These are phyloP conservation scores for Mrakia frigida DNA, from an alignment of 768 basidiomycete species.

Conservation along the genomic window DNA sequence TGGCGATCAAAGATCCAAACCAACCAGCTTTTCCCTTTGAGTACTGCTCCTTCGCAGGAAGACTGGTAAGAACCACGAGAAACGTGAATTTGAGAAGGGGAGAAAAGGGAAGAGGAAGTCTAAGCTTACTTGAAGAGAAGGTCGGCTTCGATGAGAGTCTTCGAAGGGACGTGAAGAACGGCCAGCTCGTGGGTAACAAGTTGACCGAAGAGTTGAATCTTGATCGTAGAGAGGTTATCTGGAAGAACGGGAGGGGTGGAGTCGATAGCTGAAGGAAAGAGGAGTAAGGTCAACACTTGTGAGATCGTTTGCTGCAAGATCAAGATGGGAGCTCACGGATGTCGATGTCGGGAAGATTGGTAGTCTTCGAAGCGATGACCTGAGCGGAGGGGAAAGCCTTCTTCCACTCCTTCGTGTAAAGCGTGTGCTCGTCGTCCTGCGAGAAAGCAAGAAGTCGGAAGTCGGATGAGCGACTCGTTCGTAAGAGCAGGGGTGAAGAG, in stretches of 20 bases:
- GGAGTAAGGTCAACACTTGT: constrained; percentile 22
- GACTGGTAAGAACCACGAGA: constrained; percentile 25
- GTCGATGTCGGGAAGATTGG: not conserved
- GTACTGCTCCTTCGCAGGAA: constrained; percentile 67
- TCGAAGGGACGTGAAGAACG: constrained; percentile 66
- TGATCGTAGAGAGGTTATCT: constrained; percentile 34
- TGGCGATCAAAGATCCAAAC: not conserved
- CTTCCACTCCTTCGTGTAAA: constrained; percentile 46
- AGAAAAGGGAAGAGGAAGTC: too few species aligned
- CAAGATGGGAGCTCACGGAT: not conserved
- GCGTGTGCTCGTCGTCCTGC: not conserved
- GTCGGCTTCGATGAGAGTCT: constrained; percentile 73
- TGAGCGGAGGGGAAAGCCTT: constrained; percentile 38
- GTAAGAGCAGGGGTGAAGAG: too few species aligned
- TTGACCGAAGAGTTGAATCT: constrained; percentile 54
- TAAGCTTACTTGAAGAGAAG: constrained; percentile 61
- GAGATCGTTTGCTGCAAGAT: not conserved
- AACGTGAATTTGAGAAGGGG: too few species aligned
- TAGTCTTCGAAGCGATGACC: not conserved
- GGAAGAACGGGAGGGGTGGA: not conserved
- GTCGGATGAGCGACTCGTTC: not conserved
- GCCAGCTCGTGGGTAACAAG: constrained; percentile 64
- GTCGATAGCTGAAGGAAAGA: constrained; percentile 7
- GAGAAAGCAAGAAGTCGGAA: not conserved
- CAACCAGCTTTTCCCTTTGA: not conserved